Evolutionary conservation across 2,329 filamentous ascomycete species (phyloP), one percentile per base, ranked within the genome.

Genomic region (Calonectria pseudoturangicola): DNA sequence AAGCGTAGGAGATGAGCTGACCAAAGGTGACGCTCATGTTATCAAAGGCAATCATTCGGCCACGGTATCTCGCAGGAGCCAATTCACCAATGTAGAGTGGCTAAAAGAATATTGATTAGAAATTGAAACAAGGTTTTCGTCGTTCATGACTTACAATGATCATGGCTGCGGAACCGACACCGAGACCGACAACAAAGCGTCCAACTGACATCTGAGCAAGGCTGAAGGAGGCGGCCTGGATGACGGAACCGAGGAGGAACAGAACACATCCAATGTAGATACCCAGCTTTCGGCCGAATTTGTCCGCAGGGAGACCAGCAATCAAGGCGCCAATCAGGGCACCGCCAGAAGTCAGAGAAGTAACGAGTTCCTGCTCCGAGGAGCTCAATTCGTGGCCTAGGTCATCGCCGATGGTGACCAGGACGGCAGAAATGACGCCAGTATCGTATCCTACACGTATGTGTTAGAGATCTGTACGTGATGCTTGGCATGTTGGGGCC

Each of bases 81-180:
- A 89, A 80, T 69, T 89, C 88, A 2, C 85, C 85, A 51, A 89
- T 87, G 76, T 89, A 89, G 4, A 47, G 75, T 28, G 72, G 70
- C 45, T 70, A 58, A 27, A 56, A 12, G 10, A 36, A 4, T 28
- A 27, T 54, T 21, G 48, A 25, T 60, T 39, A 60, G 54, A 60
- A 39, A 39, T 47, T 28, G 39, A 8, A 33, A 12, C 21, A 27
- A 8, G 36, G 39, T 7, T 62, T 60, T 27, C 7, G 0, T 3
- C 27, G 9, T 7, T 16, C 3, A 9, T 6, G 15, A 50, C 73
- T 72, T 70, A 75, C 73, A 66, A 86, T 79, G n/a, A 87, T 83
- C 86, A 88, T 88, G 28, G 85, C 84, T 9, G 85, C 87, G 1
- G 82, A 84, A 0, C 85, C 85, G n/a, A 87, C 85, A 45, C 87